Evolutionary conservation across 495 filamentous ascomycete species (phyloP).

Genomic region (Neurospora sp.): DNA sequence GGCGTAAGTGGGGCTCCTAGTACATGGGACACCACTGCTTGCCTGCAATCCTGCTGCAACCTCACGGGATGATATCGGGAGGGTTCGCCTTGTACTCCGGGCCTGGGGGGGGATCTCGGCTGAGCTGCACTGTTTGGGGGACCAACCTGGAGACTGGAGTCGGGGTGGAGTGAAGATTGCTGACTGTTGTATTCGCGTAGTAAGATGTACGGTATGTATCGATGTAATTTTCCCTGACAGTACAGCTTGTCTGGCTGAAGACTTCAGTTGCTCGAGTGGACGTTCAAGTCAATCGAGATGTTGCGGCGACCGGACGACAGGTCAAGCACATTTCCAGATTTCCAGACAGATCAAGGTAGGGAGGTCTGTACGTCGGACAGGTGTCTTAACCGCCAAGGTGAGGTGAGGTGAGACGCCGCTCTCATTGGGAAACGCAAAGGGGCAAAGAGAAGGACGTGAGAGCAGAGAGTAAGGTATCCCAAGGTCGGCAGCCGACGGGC

Average conservation of each 20-base stretch:
- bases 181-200: not conserved
- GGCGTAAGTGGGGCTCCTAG: not conserved
- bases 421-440: not conserved
- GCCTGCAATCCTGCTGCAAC: not conserved
- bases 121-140: not conserved
- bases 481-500: constrained; percentile 13
- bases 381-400: not conserved
- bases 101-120: not conserved
- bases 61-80: not conserved
- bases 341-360: not conserved
- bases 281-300: not conserved
- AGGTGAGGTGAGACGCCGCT: not conserved
- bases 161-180: not conserved
- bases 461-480: constrained; percentile 7
- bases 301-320: not conserved
- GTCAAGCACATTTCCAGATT: not conserved
- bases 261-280: not conserved
- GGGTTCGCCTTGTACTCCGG: not conserved
- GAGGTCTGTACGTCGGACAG: not conserved
- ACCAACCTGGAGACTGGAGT: not conserved
- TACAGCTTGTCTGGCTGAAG: not conserved
- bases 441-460: not conserved
- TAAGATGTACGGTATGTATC: not conserved
- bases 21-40: not conserved
- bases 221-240: not conserved